Conservation (phyloP, 2,329 filamentous ascomycete species). For the Metarhizium album region DNA sequence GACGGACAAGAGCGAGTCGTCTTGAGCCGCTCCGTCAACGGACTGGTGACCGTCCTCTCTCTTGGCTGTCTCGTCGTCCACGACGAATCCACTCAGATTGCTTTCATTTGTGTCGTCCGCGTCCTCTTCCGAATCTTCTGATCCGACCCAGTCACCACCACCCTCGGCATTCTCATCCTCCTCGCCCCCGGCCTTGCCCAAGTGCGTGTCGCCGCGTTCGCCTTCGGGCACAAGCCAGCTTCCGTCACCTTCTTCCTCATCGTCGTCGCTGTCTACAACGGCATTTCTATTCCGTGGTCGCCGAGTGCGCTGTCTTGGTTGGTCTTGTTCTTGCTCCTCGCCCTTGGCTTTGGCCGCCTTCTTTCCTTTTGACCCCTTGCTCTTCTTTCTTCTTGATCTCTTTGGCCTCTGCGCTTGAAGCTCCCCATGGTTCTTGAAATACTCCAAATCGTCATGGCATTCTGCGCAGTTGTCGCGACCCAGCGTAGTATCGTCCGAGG, state of each 20-base stretch:
- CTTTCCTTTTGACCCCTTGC: conserved; percentile 23
- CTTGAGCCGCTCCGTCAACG: conserved; percentile 15
- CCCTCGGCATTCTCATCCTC: conserved; percentile 84
- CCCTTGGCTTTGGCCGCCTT: conserved; percentile 8
- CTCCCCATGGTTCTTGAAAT: conserved; percentile 40
- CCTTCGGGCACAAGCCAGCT: conserved; percentile 71
- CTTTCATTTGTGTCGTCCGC: conserved; percentile 44
- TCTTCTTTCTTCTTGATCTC: conserved; percentile 22
- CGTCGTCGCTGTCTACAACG: conserved; percentile 56
- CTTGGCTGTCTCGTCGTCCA: conserved; percentile 35
- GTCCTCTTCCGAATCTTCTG: conserved; percentile 53
- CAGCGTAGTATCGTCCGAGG: conserved; percentile 30
- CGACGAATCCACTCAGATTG: conserved; percentile 44
- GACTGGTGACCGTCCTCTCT: conserved; percentile 20
- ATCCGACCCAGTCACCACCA: conserved; percentile 66
- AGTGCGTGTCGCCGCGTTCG: conserved; percentile 46
- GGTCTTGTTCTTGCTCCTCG: conserved; percentile 14
- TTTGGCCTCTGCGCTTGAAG: conserved; percentile 24
- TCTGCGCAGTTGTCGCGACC: conserved; percentile 53
- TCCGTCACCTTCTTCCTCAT: conserved; percentile 59
- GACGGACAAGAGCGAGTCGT: conserved; percentile 24
- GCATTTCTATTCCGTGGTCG: conserved; percentile 41
- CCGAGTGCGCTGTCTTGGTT: conserved; percentile 9
- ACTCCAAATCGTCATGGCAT: conserved; percentile 65
- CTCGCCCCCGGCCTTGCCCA: conserved; percentile 72